These are phyloP conservation scores for Tetrahymena thermophila DNA, from an alignment of 73 alveolate species.

Conservation along the genomic window DNA sequence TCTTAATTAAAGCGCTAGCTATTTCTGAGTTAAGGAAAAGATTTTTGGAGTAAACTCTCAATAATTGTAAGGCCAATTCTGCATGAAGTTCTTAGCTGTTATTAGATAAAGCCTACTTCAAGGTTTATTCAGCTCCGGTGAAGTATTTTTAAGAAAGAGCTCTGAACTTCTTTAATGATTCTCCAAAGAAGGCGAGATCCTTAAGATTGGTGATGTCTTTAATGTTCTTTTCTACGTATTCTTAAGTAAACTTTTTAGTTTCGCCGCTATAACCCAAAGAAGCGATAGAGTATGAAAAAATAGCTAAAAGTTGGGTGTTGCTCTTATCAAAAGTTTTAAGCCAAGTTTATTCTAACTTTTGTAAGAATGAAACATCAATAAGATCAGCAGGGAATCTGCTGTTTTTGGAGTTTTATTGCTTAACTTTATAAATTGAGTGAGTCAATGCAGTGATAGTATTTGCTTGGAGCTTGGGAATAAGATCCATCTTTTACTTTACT, in stretches of 20 bases:
- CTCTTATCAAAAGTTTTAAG: not conserved
- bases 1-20: not conserved
- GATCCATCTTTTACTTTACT: not conserved
- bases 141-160: not conserved
- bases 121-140: not conserved
- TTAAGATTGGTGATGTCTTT: not conserved
- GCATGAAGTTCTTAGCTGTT: not conserved
- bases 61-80: not conserved
- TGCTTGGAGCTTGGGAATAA: not conserved
- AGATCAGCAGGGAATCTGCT: not conserved
- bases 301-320: not conserved
- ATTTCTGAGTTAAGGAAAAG: not conserved
- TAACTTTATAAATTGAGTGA: not conserved
- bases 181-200: conserved; percentile 1
- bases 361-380: not conserved
- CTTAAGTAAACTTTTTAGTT: not conserved
- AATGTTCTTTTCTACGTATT: not conserved
- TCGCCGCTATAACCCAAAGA: not conserved
- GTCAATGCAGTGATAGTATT: not conserved
- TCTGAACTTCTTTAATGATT: not conserved
- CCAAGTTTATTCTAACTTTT: not conserved
- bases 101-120: not conserved
- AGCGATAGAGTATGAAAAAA: not conserved
- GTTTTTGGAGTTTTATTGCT: not conserved
- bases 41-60: not conserved